Evolutionary conservation across 164 flowering plant genomes (phyloP), one percentile per base, ranked within the genome.

Genomic region (Pachysandra terminalis): DNA sequence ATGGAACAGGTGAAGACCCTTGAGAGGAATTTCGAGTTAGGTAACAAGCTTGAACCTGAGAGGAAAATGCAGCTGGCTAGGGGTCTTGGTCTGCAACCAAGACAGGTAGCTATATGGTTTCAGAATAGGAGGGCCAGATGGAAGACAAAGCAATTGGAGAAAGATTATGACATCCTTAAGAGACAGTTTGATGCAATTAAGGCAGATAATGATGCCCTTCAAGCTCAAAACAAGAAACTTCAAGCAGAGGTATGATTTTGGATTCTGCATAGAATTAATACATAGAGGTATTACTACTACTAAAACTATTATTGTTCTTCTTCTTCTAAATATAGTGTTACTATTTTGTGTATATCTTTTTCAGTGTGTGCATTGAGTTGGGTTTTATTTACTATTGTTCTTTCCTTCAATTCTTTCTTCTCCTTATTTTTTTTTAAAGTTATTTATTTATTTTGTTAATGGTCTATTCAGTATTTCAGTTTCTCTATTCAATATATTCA

Each of bases 131-230:
- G 97, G 59, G 95, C 97, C 0, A 77, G 97, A 65, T 91, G 97
- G 97, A 91, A 91, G 80, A 91, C 97, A n/a, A 91, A 91, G 76
- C 89, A 89, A 69, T 73, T 91, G 63, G 97, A 91, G 84, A 91
- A 86, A 75, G 97, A 91, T 71, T 91, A 89, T 75, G 90, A 88
- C 55, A 69, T 84, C 32, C 88, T 90, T 23, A 90, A 90, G 73
- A 68, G 83, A 63, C 94, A 88, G 74, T 86, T 74, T 72, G 94
- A 90, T 41, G 85, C 84, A 0, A 60, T 85, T 26, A 90, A 89
- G 72, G 86, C 92, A 5, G 92, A 89, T 23, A 84, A 89, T 59
- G 97, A 90, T 59, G 72, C 83, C 7, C 91, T 90, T n/a, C 86
- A 84, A 72, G 74, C 87, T 55, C 91, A 82, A 55, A 90, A 90